phyloP scores from a whole-genome alignment of 2,329 filamentous ascomycete species.

The Ophiocordyceps camponoti-rufipedis region DNA sequence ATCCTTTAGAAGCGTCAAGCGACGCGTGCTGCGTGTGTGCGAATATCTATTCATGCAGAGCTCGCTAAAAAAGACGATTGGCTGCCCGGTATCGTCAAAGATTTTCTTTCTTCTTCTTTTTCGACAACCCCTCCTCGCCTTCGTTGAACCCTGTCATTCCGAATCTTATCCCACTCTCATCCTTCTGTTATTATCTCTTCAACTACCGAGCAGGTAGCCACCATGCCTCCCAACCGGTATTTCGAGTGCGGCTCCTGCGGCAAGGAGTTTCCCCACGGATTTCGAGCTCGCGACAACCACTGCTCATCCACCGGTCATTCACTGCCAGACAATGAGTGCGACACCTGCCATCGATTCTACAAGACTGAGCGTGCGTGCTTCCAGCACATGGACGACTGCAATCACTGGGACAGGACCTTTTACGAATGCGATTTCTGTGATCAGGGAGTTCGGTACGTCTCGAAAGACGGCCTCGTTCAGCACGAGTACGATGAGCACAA shows the following conservation, averaged over 20 bases:
- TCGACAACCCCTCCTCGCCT: too few relatives aligned
- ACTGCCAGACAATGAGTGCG: constrained; percentile 10
- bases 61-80: too few relatives aligned
- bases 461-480: constrained; percentile 2
- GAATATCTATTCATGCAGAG: too few relatives aligned
- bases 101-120: too few relatives aligned
- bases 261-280: constrained; percentile 8
- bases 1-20: too few relatives aligned
- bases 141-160: too few relatives aligned
- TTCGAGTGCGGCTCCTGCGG: constrained; percentile 10
- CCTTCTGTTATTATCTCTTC: too few relatives aligned
- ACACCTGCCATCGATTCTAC: constrained; percentile 10
- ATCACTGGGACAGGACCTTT: constrained; percentile 9
- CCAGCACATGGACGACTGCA: constrained; percentile 12
- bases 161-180: too few relatives aligned
- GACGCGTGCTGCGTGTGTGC: too few relatives aligned
- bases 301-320: constrained; percentile 9
- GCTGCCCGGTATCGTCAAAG: too few relatives aligned
- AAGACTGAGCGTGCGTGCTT: constrained; percentile 4
- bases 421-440: constrained; percentile 11
- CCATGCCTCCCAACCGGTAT: not conserved
- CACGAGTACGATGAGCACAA: constrained; percentile 13
- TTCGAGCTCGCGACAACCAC: constrained; percentile 10
- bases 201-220: too few relatives aligned
- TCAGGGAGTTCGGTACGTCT: constrained; percentile 3